Conservation (phyloP, 495 filamentous ascomycete genomes). For the Penicillium cosmopolitanum region DNA sequence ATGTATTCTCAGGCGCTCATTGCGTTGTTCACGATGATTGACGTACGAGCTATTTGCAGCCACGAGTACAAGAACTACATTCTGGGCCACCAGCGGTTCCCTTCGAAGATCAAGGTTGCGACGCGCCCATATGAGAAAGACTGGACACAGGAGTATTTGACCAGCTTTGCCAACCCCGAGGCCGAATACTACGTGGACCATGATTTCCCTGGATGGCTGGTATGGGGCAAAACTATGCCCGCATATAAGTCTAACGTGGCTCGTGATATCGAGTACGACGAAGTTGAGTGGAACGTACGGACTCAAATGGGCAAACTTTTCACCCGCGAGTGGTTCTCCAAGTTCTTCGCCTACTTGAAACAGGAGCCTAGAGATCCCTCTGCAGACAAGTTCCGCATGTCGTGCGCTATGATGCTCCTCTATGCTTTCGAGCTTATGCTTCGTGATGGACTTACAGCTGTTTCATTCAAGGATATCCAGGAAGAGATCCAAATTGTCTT, state of each 20-base stretch:
- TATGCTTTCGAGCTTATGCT: conserved; percentile 88
- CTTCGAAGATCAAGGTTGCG: conserved; percentile 72
- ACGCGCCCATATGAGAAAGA: conserved; percentile 72
- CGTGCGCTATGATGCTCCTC: conserved; percentile 80
- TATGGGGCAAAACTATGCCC: conserved; percentile 85
- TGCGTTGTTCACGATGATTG: conserved; percentile 78
- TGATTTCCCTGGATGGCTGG: conserved; percentile 96
- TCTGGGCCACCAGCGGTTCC: conserved; percentile 70
- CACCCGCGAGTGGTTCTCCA: conserved; percentile 81
- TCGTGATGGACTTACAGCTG: conserved; percentile 66
- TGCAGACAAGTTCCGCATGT: conserved; percentile 86
- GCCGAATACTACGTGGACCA: conserved; percentile 87
- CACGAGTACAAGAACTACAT: conserved; percentile 89
- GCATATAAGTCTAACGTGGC: conserved; percentile 72
- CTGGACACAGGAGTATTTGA: conserved; percentile 78
- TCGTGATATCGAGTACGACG: conserved; percentile 78
- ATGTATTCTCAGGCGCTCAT: conserved; percentile 81
- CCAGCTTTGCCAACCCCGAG: conserved; percentile 76
- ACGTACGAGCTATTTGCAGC: conserved; percentile 80
- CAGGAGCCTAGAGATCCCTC: conserved; percentile 88
- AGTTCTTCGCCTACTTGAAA: conserved; percentile 90
- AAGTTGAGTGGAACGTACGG: conserved; percentile 74
- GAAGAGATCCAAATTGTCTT: conserved; percentile 73
- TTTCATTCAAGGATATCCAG: conserved; percentile 86
- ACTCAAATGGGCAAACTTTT: conserved; percentile 79